Evolutionary conservation across 2,329 filamentous ascomycete genomes (phyloP), one percentile per base, ranked within the genome.

Genomic region (Fusarium sp.): DNA sequence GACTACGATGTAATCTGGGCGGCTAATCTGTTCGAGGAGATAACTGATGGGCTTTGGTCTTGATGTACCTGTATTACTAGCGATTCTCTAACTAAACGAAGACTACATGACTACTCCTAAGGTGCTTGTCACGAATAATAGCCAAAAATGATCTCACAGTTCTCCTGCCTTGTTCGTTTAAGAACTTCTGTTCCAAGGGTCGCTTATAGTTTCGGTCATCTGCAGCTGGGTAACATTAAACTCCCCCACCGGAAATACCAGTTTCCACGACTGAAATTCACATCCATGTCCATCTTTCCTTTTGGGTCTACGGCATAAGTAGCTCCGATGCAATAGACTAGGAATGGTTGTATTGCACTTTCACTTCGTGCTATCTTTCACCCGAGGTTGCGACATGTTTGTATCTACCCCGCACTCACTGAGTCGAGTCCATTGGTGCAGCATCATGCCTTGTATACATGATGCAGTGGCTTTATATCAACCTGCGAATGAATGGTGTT

Each of bases 1-100:
- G 58, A 62, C 7, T 62, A 62, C 8, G 59, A 62, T 23, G 41
- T 58, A 4, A 62, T 62, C 17, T 62, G 59, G 59, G 59, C 59
- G 13, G 58, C 59, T 1, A 62, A 46, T 11, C 15, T 62, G 2
- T 62, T 62, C 4, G 59, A 62, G 4, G 59, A 63, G 36, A 62
- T 62, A 14, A 56, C 58, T 0, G 59, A 62, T 9, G 56, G 35
- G 15, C 36, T 62, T 3, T 62, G 58, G 58, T 45, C 58, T 4
- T 62, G 17, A 42, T 17, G 13, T 17, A 33, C 29, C 4, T 31
- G 29, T 31, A 11, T 31, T 11, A 13, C 29, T 14, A 13, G 29
- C n/a, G n/a, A n/a, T n/a, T n/a, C n/a, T n/a, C n/a, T n/a, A n/a
- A n/a, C n/a, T n/a, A n/a, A n/a, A n/a, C n/a, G n/a, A n/a, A n/a